phyloP scores from a whole-genome alignment of 2,329 filamentous ascomycete species.

The Chalara sp. region DNA sequence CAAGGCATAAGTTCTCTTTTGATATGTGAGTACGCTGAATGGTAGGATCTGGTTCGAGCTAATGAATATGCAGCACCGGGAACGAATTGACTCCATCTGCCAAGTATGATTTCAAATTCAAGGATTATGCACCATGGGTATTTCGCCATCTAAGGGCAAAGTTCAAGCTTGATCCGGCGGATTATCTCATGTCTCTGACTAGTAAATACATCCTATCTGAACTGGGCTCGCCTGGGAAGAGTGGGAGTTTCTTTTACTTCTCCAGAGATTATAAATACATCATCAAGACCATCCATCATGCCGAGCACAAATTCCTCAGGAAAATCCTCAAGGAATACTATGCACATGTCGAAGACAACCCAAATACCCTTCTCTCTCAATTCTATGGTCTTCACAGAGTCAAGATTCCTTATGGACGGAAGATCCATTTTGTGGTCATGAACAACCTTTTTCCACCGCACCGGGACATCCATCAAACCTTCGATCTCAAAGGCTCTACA shows the following conservation, averaged over 20 bases:
- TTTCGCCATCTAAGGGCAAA: constrained; percentile 84
- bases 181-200: constrained; percentile 96
- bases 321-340: constrained; percentile 90
- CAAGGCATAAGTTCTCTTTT: constrained; percentile 96
- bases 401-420: constrained; percentile 96
- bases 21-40: constrained; percentile 67
- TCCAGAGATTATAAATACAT: constrained; percentile 99
- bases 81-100: constrained; percentile 96
- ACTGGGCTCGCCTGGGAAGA: constrained; percentile 93
- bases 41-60: constrained; percentile 22
- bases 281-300: constrained; percentile 98
- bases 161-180: constrained; percentile 89
- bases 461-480: constrained; percentile 93
- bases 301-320: constrained; percentile 81
- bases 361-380: constrained; percentile 93
- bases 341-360: constrained; percentile 83
- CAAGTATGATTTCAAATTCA: constrained; percentile 99
- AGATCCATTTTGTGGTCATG: constrained; percentile 99
- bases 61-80: constrained; percentile 58
- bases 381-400: constrained; percentile 97
- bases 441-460: constrained; percentile 98
- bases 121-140: constrained; percentile 99
- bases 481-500: constrained; percentile 94
- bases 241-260: constrained; percentile 99
- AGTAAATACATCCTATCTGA: constrained; percentile 99